phyloP scores from a whole-genome alignment of 1,139 yeast genomes.

The Yamadazyma kanchanaburiensis region DNA sequence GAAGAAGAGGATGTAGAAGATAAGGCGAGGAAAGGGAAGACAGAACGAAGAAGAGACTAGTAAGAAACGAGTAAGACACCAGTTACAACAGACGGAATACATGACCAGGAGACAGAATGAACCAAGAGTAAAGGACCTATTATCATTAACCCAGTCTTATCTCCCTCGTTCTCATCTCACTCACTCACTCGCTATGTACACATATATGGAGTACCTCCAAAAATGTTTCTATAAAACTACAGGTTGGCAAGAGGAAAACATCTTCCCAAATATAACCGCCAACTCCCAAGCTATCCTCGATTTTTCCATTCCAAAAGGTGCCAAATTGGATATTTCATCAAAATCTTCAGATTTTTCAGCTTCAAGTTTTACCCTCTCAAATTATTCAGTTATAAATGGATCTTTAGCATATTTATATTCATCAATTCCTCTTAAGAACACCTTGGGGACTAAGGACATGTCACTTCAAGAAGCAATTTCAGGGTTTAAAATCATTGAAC shows the following conservation, averaged over 20 bases:
- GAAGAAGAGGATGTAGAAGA: too few relatives aligned
- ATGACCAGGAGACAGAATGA: background rate
- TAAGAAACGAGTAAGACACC: too few relatives aligned
- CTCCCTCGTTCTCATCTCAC: background rate
- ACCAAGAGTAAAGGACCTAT: background rate
- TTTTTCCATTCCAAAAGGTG: slow-evolving; percentile 70
- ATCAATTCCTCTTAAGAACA: slow-evolving; percentile 51
- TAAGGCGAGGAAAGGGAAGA: too few relatives aligned
- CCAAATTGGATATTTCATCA: slow-evolving; percentile 66
- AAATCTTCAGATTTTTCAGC: slow-evolving; percentile 71
- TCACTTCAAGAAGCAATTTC: slow-evolving; percentile 72
- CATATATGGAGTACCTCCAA: slow-evolving; percentile 82
- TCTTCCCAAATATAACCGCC: slow-evolving; percentile 68
- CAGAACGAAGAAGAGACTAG: too few relatives aligned
- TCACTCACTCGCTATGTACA: slow-evolving; percentile 50
- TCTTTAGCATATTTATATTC: slow-evolving; percentile 81
- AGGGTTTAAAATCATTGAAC: slow-evolving; percentile 67
- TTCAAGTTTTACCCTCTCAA: slow-evolving; percentile 70
- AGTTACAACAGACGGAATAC: too few relatives aligned
- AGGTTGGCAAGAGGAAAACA: slow-evolving; percentile 74
- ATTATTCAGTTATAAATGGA: slow-evolving; percentile 69
- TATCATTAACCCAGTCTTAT: background rate
- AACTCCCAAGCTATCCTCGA: slow-evolving; percentile 71
- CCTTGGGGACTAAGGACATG: slow-evolving; percentile 50
- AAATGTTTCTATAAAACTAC: slow-evolving; percentile 66